Evolutionary conservation across 139 green algal genomes (phyloP).

Genomic region (Tetradesmus lagerheimii): DNA sequence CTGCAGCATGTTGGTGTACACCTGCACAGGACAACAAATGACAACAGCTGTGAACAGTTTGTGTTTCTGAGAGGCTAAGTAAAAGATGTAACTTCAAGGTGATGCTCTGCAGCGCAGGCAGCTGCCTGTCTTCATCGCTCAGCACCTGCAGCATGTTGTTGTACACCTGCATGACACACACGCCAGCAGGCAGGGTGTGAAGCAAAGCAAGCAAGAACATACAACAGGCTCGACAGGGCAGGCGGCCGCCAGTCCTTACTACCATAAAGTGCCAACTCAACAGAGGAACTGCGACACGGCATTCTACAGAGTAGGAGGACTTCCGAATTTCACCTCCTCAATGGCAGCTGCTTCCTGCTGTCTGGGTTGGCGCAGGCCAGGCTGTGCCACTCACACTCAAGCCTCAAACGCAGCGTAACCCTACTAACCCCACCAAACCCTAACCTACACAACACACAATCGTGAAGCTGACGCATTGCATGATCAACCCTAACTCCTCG

Average conservation of each 20-base stretch:
- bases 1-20: slow-evolving; percentile 88
- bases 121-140: slow-evolving; percentile 83
- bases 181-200: not conserved
- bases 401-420: no score
- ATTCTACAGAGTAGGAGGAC: no score
- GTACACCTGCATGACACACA: slow-evolving; percentile 87
- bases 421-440: no score
- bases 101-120: slow-evolving; percentile 84
- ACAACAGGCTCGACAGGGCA: slow-evolving; percentile 79
- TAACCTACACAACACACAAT: no score
- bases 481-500: slow-evolving; percentile 63
- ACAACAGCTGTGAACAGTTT: no score
- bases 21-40: no score
- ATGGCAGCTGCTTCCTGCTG: slow-evolving; percentile 70
- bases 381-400: slow-evolving; percentile 53
- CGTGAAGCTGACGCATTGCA: no score
- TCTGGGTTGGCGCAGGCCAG: not conserved
- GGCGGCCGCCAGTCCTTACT: slow-evolving; percentile 89
- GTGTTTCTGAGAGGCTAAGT: no score
- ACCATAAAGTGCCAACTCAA: no score
- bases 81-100: no score
- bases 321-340: no score
- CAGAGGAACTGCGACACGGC: no score
- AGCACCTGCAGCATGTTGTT: slow-evolving; percentile 83
- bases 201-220: slow-evolving; percentile 71